Evolutionary conservation across 352 stramenopile genomes (phyloP).

Genomic region (Globisporangium okanoganense): DNA sequence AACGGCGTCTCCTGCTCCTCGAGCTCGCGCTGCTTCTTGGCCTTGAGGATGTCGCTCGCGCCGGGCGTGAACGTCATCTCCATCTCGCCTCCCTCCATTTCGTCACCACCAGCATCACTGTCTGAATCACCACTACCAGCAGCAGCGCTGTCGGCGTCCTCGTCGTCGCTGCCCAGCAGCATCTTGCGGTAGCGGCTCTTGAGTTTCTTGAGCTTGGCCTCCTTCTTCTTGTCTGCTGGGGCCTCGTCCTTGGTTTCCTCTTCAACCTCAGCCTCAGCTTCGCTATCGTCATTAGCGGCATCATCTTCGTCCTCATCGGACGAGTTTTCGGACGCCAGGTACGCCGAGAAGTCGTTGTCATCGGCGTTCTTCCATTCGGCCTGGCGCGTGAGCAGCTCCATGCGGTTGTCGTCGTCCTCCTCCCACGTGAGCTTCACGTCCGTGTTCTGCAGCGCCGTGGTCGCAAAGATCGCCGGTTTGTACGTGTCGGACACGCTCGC

Average conservation of each 20-base stretch:
- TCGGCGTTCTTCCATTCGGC: constrained; percentile 81
- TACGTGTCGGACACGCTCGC: constrained; percentile 90
- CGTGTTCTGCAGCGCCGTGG: constrained; percentile 89
- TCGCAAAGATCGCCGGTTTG: constrained; percentile 93
- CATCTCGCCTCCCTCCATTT: constrained; percentile 52
- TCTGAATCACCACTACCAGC: constrained; percentile 18
- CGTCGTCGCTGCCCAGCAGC: constrained; percentile 62
- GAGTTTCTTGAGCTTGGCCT: constrained; percentile 69
- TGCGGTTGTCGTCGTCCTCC: constrained; percentile 86
- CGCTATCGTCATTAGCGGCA: constrained; percentile 35
- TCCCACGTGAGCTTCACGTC: constrained; percentile 96
- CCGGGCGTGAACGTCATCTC: constrained; percentile 83
- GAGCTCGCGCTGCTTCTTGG: constrained; percentile 73
- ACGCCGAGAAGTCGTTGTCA: constrained; percentile 93
- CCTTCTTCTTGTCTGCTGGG: constrained; percentile 45
- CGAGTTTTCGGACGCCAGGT: constrained; percentile 87
- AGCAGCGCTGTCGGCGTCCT: constrained; percentile 18
- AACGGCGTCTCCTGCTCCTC: constrained; percentile 82
- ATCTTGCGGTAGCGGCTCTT: constrained; percentile 81
- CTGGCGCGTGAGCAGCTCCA: constrained; percentile 81
- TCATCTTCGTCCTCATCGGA: constrained; percentile 53
- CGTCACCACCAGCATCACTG: constrained; percentile 10
- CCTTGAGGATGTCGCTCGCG: constrained; percentile 58
- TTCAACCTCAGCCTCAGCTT: constrained; percentile 28
- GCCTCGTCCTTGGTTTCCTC: constrained; percentile 19